These are phyloP conservation scores for Colletotrichum simmondsii DNA, from an alignment of 2,329 filamentous ascomycete genomes.

Conservation along the genomic window DNA sequence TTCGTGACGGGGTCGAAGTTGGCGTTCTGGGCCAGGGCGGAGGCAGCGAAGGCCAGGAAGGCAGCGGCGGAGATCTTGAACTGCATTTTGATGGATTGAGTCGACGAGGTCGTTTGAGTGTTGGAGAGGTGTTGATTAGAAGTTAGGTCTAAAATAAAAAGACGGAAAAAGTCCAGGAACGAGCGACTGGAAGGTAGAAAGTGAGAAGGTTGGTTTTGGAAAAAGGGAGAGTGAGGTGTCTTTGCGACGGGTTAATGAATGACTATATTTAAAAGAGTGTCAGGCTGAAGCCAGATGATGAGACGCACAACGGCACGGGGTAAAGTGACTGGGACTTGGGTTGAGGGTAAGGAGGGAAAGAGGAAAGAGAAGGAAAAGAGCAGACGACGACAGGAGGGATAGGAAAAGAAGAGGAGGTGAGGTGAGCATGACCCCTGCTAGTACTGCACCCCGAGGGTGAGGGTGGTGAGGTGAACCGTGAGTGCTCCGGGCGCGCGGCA, in stretches of 20 bases:
- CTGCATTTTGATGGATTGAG: conserved; percentile 64
- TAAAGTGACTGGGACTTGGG: conserved; percentile 9
- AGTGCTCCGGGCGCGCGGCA: conserved; percentile 32
- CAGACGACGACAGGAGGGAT: conserved; percentile 28
- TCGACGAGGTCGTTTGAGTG: conserved; percentile 28
- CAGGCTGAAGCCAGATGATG: conserved; percentile 33
- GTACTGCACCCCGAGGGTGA: neutral
- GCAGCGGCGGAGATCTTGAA: conserved; percentile 60
- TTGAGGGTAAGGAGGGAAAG: conserved; percentile 24
- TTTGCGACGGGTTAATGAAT: conserved; percentile 32
- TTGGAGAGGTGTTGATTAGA: conserved; percentile 13
- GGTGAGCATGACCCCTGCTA: conserved; percentile 20
- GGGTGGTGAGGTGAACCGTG: neutral
- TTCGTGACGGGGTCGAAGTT: conserved; percentile 66
- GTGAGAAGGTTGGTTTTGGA: conserved; percentile 13
- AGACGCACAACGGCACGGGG: conserved; percentile 14
- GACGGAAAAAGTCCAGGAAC: conserved; percentile 21
- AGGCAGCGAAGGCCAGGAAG: conserved; percentile 62
- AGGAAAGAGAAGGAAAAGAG: conserved; percentile 24
- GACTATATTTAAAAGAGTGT: conserved; percentile 34
- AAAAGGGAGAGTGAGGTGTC: conserved; percentile 13
- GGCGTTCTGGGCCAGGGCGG: conserved; percentile 63
- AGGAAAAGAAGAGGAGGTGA: conserved; percentile 29
- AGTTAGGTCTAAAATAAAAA: conserved; percentile 23
- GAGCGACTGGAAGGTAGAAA: conserved; percentile 30